Evolutionary conservation across 495 filamentous ascomycete genomes (phyloP), one percentile per base, ranked within the genome.

Genomic region (Xylaria sp.): DNA sequence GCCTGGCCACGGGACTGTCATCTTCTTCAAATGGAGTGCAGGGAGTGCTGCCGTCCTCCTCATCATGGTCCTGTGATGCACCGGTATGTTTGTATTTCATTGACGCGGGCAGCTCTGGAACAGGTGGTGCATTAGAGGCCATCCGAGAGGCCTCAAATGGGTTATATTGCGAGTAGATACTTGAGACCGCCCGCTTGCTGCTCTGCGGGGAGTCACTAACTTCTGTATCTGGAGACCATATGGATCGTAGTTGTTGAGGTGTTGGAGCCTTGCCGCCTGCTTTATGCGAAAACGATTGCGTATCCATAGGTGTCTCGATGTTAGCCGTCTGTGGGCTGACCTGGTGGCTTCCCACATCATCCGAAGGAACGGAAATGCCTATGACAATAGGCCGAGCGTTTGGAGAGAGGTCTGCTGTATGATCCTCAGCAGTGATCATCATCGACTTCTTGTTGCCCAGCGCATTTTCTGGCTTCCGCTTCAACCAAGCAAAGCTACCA

Each of bases 341-440:
- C 46, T 81, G 77, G 70, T 83, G 84, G 2, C 84, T 79, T 6
- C 85, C 78, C 4, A 90, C 76, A 26, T 89, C 86, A 40, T 88
- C 85, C 8, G 85, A 85, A 14, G 92, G 90, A 40, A 96, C 87
- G 4, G 86, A 87, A 9, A 97, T 87, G 0, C 93, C 94, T 69
- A 97, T 97, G 73, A 93, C 85, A 52, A 97, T 93, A 17, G 91
- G 88, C 33, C 91, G 82, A 73, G 93, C 90, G 6, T 85, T 89
- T 0, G 93, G 93, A 6, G 93, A 95, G 3, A 97, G 80, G 48
- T 91, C 92, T n/a, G 73, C 69, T 40, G 76, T 75, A 11, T 67
- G 72, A 62, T 41, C 70, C 4, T 62, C 73, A 44, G 67, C 21
- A n/a, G 50, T 43, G 24, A 40, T 37, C 17, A 64, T 33, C 40